phyloP scores from a whole-genome alignment of 495 filamentous ascomycete genomes.

The Xylaria cubensis region DNA sequence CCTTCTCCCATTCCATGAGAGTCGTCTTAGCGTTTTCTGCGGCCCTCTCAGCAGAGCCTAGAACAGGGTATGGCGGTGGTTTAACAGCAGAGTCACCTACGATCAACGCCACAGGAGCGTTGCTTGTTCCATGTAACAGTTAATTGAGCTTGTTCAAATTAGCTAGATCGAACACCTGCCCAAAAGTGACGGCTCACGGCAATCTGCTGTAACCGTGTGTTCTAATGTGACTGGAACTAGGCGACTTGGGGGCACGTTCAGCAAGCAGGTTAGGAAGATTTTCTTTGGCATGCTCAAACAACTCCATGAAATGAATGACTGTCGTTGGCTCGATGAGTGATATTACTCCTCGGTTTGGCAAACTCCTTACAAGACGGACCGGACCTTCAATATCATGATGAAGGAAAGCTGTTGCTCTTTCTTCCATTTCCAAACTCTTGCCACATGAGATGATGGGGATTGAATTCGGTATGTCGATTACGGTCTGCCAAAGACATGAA shows the following conservation, averaged over 20 bases:
- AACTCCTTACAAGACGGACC: not conserved
- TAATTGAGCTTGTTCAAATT: not conserved
- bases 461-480: not conserved
- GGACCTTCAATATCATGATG: not conserved
- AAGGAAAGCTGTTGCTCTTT: not conserved
- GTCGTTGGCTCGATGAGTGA: not conserved
- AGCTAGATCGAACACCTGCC: not conserved
- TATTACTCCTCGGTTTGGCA: not conserved
- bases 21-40: not conserved
- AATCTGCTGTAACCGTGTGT: not conserved
- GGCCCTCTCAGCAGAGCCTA: not conserved
- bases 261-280: not conserved
- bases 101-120: not conserved
- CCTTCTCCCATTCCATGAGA: not conserved
- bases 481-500: not conserved
- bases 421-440: not conserved
- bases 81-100: not conserved
- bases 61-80: not conserved
- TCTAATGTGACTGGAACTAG: not conserved
- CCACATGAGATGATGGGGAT: not conserved
- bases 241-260: not conserved
- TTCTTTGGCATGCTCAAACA: not conserved
- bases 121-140: not conserved
- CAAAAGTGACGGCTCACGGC: not conserved
- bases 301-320: conserved; percentile 1